Percentiles rank a stretch among this genome's conserved stretches.
Conservation (phyloP, 805 yeast species). For the Starmerella vaccinii region DNA sequence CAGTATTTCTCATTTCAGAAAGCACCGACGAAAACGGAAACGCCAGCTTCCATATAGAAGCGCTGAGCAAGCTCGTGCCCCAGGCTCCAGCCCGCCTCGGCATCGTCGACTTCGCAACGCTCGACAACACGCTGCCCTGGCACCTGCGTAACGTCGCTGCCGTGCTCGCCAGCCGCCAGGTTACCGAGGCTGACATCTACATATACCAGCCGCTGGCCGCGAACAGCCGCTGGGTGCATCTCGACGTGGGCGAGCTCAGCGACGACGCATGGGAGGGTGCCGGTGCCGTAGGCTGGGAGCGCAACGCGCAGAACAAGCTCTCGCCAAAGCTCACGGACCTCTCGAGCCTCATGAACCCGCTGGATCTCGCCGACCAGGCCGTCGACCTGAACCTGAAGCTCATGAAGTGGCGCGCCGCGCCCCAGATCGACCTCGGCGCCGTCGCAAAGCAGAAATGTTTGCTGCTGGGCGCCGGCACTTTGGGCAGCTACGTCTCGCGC, state of each 20-base stretch:
- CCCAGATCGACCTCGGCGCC: constrained; percentile 59
- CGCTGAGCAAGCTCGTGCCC: neutral
- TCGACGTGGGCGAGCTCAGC: constrained; percentile 20
- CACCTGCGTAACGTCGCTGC: constrained; percentile 51
- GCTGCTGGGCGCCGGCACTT: constrained; percentile 90
- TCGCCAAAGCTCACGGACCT: constrained; percentile 78
- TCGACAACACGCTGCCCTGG: constrained; percentile 37
- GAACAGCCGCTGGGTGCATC: constrained; percentile 27
- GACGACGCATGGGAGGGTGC: constrained; percentile 20
- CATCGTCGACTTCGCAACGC: constrained; percentile 19
- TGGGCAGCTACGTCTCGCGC: constrained; percentile 85
- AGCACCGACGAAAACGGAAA: no score
- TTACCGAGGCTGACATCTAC: constrained; percentile 32
- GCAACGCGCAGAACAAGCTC: constrained; percentile 56
- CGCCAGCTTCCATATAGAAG: neutral
- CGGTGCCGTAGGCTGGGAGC: constrained; percentile 80
- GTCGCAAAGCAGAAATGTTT: constrained; percentile 54
- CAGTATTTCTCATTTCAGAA: constrained; percentile 11
- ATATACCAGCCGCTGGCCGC: constrained; percentile 25
- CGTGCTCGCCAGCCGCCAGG: constrained; percentile 34
- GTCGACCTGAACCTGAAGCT: constrained; percentile 80
- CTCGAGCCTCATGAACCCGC: constrained; percentile 70
- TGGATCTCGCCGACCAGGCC: constrained; percentile 77
- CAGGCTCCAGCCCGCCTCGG: constrained; percentile 10
- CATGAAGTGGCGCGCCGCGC: constrained; percentile 95